phyloP scores from a whole-genome alignment of 306 rosid genomes.

The Hippophae rhamnoides region DNA sequence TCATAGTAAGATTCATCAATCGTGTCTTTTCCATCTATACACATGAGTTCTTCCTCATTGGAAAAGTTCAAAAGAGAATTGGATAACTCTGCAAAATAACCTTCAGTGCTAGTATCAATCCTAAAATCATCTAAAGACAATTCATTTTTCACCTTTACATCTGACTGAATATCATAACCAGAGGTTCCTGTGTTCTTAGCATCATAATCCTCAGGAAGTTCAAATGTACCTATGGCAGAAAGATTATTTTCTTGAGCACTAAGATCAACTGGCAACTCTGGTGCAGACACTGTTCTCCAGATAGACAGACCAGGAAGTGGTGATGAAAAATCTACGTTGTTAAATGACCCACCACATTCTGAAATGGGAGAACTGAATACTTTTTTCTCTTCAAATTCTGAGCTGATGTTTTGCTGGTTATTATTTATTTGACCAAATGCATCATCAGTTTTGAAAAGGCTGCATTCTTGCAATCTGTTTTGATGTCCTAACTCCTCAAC shows the following conservation, averaged over 20 bases:
- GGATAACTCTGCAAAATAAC: conserved; percentile 68
- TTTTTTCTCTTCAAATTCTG: conserved; percentile 42
- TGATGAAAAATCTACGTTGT: conserved; percentile 45
- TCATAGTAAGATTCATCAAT: conserved; percentile 73
- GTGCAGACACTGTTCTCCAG: conserved; percentile 48
- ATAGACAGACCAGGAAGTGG: conserved; percentile 52
- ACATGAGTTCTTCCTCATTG: conserved; percentile 62
- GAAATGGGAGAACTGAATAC: conserved; percentile 50
- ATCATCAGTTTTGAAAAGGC: conserved; percentile 35
- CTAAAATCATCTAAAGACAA: conserved; percentile 33
- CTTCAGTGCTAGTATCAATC: conserved; percentile 40
- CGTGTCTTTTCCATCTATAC: conserved; percentile 49
- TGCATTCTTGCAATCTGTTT: conserved; percentile 31
- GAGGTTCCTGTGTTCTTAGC: conserved; percentile 22
- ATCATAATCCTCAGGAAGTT: conserved; percentile 27
- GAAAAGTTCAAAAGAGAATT: conserved; percentile 68
- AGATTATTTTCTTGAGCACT: conserved; percentile 20
- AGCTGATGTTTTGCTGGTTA: conserved; percentile 41
- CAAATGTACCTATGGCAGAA: conserved; percentile 19
- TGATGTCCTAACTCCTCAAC: conserved; percentile 32
- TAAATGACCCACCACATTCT: conserved; percentile 55
- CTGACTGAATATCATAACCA: conserved; percentile 19
- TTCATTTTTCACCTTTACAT: conserved; percentile 19
- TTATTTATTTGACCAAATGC: conserved; percentile 39
- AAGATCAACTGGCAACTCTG: conserved; percentile 29